Evolutionary conservation across 2,329 filamentous ascomycete species (phyloP), one percentile per base, ranked within the genome.

Genomic region (Pestalotiopsis sp.): DNA sequence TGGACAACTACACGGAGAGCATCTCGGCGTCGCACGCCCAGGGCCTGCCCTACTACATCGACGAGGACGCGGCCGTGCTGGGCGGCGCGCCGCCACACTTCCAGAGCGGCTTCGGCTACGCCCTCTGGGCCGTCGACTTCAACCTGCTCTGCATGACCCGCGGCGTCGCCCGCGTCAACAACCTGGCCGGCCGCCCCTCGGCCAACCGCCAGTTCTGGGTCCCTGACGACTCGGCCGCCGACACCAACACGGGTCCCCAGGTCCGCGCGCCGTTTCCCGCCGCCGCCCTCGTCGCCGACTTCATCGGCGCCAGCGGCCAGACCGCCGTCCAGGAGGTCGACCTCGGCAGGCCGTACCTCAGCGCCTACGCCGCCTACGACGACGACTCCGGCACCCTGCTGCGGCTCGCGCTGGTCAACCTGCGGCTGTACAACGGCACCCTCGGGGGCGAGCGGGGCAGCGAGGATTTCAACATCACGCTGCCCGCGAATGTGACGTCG

Each of bases 61-160:
- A 59, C 45, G 68, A 69, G 49, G 63, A 59, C 38, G 45, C 65
- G 11, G 66, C 65, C 12, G 63, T 59, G n/a, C 58, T 67, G 1
- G 63, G 56, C 56, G 39, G 45, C 45, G 56, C 57, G 14, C 31
- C 27, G 27, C 25, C 39, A 2, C 27, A 59, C 17, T 69, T 80
- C 66, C 77, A 80, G 73, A 75, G 77, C 52, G 71, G 74, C 56
- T 75, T 76, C 60, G 79, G 77, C 62, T 74, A 74, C 59, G 77
- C 80, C 68, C 73, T 79, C 64, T 81, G 78, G 75, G 74, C 77
- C 67, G 76, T 81, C 58, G 79, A 81, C 72, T 80, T 80, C 68
- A 79, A 73, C 5, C 68, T 74, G 9, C 66, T 70, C 4, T 66
- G 68, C 59, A 72, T 73, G 68, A 56, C 64, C 38, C 69, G 64